Evolutionary conservation across 106 monocot species (phyloP), one percentile per base, ranked within the genome.

Genomic region (Agapanthus africanus): DNA sequence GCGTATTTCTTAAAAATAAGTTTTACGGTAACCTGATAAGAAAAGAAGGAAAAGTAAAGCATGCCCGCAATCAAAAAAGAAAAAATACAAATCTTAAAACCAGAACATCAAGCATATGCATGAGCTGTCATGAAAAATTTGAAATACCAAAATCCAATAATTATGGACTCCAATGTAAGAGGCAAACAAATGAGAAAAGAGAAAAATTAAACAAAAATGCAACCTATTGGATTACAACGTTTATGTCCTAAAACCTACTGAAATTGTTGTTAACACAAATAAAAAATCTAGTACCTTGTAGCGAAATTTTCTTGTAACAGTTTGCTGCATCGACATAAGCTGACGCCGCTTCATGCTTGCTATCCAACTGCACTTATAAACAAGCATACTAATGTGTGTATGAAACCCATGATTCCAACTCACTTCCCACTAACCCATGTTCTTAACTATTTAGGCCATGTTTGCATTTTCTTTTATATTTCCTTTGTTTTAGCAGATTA

Each of bases 271-370:
- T n/a, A n/a, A n/a, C n/a, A n/a, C n/a, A n/a, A n/a, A n/a, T n/a
- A n/a, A n/a, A n/a, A n/a, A n/a, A n/a, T n/a, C n/a, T n/a, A n/a
- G n/a, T 50, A 85, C 88, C 88, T 82, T 79, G 69, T 63, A 54
- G 9, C 23, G 85, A 85, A 52, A 67, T 68, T 74, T 88, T 88
- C 74, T 88, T 88, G 76, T 79, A 88, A 74, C 85, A 79, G 23
- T 88, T 88, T 70, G 84, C 81, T 31, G 88, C 88, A 74, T 88
- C 82, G 3, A 88, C 82, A 68, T 82, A 85, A 49, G 88, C 70
- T 69, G 81, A 70, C 16, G 88, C 88, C 14, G 88, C 88, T 68
- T 88, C 88, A 79, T 82, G 84, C 62, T 82, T 88, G 79, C 85
- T 88, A 37, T 88, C 88, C 50, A 77, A 59, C 88, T 89, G 65